Evolutionary conservation across 805 yeast species (phyloP), one percentile per base, ranked within the genome.

Genomic region (Clavispora asparagi): DNA sequence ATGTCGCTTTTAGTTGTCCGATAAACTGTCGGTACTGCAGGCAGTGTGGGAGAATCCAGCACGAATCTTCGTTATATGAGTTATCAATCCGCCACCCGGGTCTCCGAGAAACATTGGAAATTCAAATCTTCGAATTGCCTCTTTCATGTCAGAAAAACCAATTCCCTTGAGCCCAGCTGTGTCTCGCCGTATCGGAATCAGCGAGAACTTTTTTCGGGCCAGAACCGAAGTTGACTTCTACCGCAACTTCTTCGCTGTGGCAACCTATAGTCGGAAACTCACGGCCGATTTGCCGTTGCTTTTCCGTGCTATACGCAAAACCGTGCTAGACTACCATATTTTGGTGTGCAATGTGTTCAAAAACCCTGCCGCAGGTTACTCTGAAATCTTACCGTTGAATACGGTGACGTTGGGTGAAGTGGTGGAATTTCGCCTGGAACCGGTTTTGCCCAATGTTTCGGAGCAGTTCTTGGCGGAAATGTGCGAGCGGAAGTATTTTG

Each of bases 191-290:
- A 58, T 70, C 44, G 61, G 71, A 36, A 43, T 52, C 1, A 54
- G 53, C 13, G 76, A 70, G 46, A 61, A 67, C 54, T 65, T 63
- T 51, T 64, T 64, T 46, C 57, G 74, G 23, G 61, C 60, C 40
- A 52, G 76, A 45, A 62, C 65, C 5, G 60, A 56, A 12, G 51
- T 46, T 35, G 57, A 57, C n/a, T 62, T 54, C 51, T 70, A 60
- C 44, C 48, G 58, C n/a, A 66, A 61, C 47, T 70, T 70, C 49
- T 65, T 60, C 39, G 59, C 68, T 9, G 60, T 70, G 3, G 68
- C 62, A 7, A 58, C 64, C 1, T 68, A 67, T 46, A 59, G 65
- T 13, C 53, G 54, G 7, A 45, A 49, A 8, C 35, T 69, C 13
- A 38, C 47, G 1, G 27, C 31, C 4, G 47, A 54, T 33, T 33